Evolutionary conservation across 2,329 filamentous ascomycete genomes (phyloP).

Genomic region (Meredithiella fracta): DNA sequence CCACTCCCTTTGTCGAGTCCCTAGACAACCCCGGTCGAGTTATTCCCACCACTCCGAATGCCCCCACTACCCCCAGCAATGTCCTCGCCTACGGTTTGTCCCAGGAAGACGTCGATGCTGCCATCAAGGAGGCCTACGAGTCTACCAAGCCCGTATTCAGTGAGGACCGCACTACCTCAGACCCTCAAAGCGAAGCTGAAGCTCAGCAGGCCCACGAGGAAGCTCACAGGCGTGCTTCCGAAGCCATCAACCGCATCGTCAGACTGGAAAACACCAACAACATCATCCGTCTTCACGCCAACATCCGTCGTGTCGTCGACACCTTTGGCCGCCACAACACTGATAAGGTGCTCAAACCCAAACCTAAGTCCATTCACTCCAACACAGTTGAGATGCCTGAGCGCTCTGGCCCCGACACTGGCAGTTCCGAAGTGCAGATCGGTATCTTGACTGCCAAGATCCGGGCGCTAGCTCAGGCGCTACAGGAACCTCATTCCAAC

Average conservation of each 20-base stretch:
- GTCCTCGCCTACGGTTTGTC: constrained; percentile 64
- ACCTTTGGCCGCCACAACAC: constrained; percentile 86
- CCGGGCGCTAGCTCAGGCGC: constrained; percentile 54
- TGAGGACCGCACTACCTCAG: constrained; percentile 19
- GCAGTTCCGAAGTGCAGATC: constrained; percentile 93
- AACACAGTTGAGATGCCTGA: constrained; percentile 25
- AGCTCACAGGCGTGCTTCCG: constrained; percentile 49
- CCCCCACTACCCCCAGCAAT: constrained; percentile 31
- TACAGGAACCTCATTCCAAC: constrained; percentile 50
- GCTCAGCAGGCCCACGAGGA: constrained; percentile 30
- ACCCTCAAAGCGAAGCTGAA: constrained; percentile 18
- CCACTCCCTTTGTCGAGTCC: constrained; percentile 70
- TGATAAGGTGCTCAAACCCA: constrained; percentile 50
- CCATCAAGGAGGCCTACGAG: constrained; percentile 49
- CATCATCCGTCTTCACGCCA: constrained; percentile 64
- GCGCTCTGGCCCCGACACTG: constrained; percentile 80
- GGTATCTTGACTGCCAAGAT: constrained; percentile 93
- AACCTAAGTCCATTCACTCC: constrained; percentile 32
- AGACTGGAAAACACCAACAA: constrained; percentile 59
- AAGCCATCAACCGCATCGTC: constrained; percentile 66
- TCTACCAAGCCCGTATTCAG: constrained; percentile 44
- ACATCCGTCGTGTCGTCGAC: constrained; percentile 69
- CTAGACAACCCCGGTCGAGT: constrained; percentile 49
- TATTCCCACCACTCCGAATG: constrained; percentile 21
- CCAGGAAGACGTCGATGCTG: constrained; percentile 46